Evolutionary conservation across 176 grass and related monocot species (phyloP).

Genomic region (Ananas comosus): DNA sequence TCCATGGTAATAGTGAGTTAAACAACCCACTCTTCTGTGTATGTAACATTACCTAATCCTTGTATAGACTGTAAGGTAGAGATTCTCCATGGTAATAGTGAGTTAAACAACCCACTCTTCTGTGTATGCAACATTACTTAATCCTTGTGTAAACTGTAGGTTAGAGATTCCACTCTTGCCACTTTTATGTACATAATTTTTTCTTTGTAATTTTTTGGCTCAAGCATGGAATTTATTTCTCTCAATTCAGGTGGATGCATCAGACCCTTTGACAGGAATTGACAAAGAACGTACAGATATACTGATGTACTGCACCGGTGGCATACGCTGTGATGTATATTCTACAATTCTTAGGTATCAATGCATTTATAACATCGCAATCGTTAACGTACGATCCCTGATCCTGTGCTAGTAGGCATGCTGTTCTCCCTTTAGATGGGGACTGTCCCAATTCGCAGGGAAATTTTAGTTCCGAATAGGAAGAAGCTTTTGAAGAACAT

Average conservation of each 20-base stretch:
- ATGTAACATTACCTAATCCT: too few species aligned
- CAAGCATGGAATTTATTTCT: neutral
- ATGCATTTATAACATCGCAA: neutral
- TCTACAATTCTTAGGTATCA: constrained; percentile 80
- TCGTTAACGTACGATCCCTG: neutral
- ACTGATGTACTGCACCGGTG: constrained; percentile 94
- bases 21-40: too few species aligned
- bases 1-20: too few species aligned
- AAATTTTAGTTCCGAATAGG: too few species aligned
- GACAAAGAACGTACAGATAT: constrained; percentile 76
- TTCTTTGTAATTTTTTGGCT: neutral
- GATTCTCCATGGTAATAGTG: too few species aligned
- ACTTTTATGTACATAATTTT: neutral
- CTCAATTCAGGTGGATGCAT: constrained; percentile 33
- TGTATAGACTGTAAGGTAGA: too few species aligned
- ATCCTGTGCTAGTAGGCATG: neutral
- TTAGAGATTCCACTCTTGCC: neutral
- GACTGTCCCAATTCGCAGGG: too few species aligned
- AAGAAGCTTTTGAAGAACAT: too few species aligned
- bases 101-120: too few species aligned
- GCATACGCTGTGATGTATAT: constrained; percentile 87
- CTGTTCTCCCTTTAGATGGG: too few species aligned
- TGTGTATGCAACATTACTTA: too few species aligned
- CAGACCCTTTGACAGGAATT: constrained; percentile 55
- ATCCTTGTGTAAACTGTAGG: too few species aligned